Evolutionary conservation across 768 basidiomycete species (phyloP), one percentile per base, ranked within the genome.

Genomic region (Russula sp.): DNA sequence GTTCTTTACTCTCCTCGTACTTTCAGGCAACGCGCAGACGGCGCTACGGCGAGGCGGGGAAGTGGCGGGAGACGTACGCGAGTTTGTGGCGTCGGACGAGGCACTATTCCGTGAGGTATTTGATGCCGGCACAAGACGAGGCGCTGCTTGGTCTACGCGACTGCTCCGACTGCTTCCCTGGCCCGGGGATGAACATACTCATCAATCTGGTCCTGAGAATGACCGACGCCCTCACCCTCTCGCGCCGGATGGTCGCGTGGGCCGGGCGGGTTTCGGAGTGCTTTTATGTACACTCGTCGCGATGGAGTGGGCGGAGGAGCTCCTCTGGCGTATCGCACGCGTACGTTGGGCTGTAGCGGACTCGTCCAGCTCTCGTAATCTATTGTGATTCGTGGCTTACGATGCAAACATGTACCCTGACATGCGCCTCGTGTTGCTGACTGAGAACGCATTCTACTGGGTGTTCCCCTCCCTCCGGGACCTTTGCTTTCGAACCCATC

Each of bases 1-100:
- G 14, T 71, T 84, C 65, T 83, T 82, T 69, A 78, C 78, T 7
- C 7, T 45, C 20, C 55, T 56, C 13, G n/a, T 56, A 14, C 55
- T 56, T 32, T 4, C 42, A 2, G 20, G 29, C 7, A n/a, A 55
- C n/a, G 54, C 41, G 32, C 42, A 2, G 5, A 43, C 47, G 5
- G 48, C 58, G 10, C 58, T 29, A 5, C 22, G 22, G 29, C 20
- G 29, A 29, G 54, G 54, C 20, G 10, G 42, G 29, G 42, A 11
- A n/a, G 9, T 20, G n/a, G 32, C 42, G 36, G 41, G 22, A 11
- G 42, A 51, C 3, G 18, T 43, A 9, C 22, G 41, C 6, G 58
- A 52, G 32, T 59, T 59, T 36, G 22, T 38, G 18, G 55, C 34
- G 38, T 58, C 58, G 14, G 50, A 59, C 16, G 34, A 52, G 36